phyloP scores from a whole-genome alignment of 1,284 basidiomycete species.

The Trichosporon coremiiforme region DNA sequence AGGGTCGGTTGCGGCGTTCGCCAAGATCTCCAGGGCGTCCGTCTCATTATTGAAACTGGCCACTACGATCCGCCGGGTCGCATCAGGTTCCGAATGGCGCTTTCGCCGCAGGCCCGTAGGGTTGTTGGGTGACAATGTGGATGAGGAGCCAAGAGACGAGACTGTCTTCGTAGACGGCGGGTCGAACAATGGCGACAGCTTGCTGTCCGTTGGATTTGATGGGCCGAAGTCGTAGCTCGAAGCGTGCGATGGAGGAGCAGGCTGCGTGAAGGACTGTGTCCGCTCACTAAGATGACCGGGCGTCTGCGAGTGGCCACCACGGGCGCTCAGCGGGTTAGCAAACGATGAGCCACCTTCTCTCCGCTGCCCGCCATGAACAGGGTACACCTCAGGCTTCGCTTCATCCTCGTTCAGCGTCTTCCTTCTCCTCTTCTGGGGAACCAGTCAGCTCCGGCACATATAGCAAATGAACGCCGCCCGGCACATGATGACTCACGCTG shows the following conservation, averaged over 20 bases:
- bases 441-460: background rate
- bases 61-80: constrained; percentile 50
- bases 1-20: constrained; percentile 52
- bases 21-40: constrained; percentile 56
- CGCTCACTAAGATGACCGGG: background rate
- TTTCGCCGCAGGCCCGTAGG: constrained; percentile 25
- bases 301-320: background rate
- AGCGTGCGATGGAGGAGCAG: background rate
- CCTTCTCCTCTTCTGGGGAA: constrained; percentile 44
- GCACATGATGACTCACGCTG: constrained; percentile 37
- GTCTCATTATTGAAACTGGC: constrained; percentile 57
- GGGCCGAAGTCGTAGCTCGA: constrained; percentile 16
- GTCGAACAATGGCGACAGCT: constrained; percentile 31
- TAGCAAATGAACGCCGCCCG: background rate
- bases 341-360: constrained; percentile 6
- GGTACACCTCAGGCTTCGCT: constrained; percentile 32
- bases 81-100: constrained; percentile 34
- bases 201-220: constrained; percentile 1
- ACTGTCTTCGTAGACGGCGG: constrained; percentile 30
- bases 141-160: constrained; percentile 35
- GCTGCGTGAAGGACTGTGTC: constrained; percentile 1
- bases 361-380: constrained; percentile 20
- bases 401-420: constrained; percentile 37
- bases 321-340: constrained; percentile 14
- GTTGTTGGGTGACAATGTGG: constrained; percentile 33